phyloP scores from a whole-genome alignment of 495 filamentous ascomycete species.

The Podospora pseudopauciseta region DNA sequence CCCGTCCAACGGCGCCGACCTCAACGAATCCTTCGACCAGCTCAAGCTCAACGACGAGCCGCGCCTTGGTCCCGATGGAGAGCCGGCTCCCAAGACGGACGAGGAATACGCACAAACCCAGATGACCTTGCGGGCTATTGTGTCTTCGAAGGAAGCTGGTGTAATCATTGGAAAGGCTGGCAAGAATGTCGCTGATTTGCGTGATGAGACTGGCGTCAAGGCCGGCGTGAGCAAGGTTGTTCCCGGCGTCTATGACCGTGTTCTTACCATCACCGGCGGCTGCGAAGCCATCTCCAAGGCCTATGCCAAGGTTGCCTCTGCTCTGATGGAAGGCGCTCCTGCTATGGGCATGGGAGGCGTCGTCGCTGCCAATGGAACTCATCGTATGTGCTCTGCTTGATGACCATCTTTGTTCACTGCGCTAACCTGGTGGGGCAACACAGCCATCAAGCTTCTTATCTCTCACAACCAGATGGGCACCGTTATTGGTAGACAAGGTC shows the following conservation, averaged over 20 bases:
- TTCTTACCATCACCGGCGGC: slow-evolving; percentile 87
- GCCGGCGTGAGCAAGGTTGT: slow-evolving; percentile 99
- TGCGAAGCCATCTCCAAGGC: slow-evolving; percentile 83
- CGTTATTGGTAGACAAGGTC: slow-evolving; percentile 91
- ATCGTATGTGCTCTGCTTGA: slow-evolving; percentile 63
- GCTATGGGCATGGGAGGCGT: slow-evolving; percentile 92
- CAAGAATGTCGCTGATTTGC: slow-evolving; percentile 95
- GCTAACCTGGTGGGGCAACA: slow-evolving; percentile 21
- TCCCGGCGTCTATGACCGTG: slow-evolving; percentile 92
- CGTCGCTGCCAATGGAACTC: slow-evolving; percentile 78
- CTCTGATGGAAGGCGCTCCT: slow-evolving; percentile 87
- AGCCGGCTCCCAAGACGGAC: slow-evolving; percentile 76
- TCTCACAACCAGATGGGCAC: slow-evolving; percentile 99
- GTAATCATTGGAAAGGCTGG: slow-evolving; percentile 98
- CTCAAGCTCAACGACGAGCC: slow-evolving; percentile 52
- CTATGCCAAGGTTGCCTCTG: slow-evolving; percentile 88
- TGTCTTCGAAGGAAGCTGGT: slow-evolving; percentile 96
- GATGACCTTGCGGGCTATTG: slow-evolving; percentile 92
- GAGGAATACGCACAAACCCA: slow-evolving; percentile 91
- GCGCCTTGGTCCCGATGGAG: slow-evolving; percentile 62
- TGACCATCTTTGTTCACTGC: background rate
- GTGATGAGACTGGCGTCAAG: slow-evolving; percentile 95
- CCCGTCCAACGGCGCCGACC: slow-evolving; percentile 41
- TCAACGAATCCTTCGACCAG: slow-evolving; percentile 48
- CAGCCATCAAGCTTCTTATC: slow-evolving; percentile 94